phyloP scores from a whole-genome alignment of 768 basidiomycete species.

The Myochromella boudieri region DNA sequence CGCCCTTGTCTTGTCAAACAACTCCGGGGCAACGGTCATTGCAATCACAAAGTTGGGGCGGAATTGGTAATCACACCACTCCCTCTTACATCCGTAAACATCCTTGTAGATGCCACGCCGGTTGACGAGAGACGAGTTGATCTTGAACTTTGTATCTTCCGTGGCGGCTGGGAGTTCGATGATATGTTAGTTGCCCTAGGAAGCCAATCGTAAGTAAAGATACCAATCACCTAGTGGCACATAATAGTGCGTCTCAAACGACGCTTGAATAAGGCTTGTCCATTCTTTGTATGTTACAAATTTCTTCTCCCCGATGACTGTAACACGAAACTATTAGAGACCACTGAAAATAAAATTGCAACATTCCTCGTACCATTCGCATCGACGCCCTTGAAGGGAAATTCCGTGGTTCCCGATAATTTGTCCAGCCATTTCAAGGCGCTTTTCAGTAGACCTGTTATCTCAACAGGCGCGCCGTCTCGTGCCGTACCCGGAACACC shows the following conservation, averaged over 20 bases:
- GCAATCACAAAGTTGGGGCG: conserved; percentile 93
- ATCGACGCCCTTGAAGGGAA: conserved; percentile 90
- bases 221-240: conserved; percentile 75
- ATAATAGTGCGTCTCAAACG: conserved; percentile 91
- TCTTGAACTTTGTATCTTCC: conserved; percentile 68
- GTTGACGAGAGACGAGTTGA: conserved; percentile 73
- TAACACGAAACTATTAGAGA: background rate
- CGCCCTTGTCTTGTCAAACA: conserved; percentile 83
- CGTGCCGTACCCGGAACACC: conserved; percentile 95
- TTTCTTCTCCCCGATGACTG: conserved; percentile 69
- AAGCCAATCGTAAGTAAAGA: no score
- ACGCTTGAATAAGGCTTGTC: conserved; percentile 78
- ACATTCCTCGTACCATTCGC: conserved; percentile 60
- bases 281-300: conserved; percentile 89
- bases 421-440: conserved; percentile 86
- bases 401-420: conserved; percentile 61
- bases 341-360: background rate
- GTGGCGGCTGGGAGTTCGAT: conserved; percentile 50
- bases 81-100: conserved; percentile 79
- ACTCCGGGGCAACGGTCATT: conserved; percentile 95
- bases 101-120: conserved; percentile 98
- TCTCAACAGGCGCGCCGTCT: conserved; percentile 95
- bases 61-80: conserved; percentile 98
- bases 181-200: background rate
- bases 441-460: conserved; percentile 91